Evolutionary conservation across 495 filamentous ascomycete species (phyloP), one percentile per base, ranked within the genome.

Genomic region (Immersiella caudata): DNA sequence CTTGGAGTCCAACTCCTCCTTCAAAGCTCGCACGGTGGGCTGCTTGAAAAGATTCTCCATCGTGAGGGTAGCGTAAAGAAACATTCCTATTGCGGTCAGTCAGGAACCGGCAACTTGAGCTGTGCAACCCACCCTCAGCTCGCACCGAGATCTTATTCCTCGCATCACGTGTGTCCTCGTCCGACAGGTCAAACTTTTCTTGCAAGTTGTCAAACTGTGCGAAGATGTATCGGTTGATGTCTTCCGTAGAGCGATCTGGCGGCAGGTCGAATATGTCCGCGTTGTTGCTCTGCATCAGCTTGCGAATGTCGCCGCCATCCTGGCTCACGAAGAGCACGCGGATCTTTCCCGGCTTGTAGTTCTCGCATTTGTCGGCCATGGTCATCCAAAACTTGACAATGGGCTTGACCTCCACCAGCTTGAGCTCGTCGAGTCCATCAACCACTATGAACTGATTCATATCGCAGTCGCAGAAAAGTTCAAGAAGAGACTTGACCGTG

Each of bases 1-100:
- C 8, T 68, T 49, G 5, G 71, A 66, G 21, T 69, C 62, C 26
- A 82, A 22, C 61, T 83, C 78, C 14, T 70, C 46, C 24, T 73
- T 66, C 2, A 85, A 33, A 26, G 72, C 33, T 18, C 62, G 62
- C 27, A 57, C 33, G 8, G 70, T 74, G 2, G 71, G 61, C 62
- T 83, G 81, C 8, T 68, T 56, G 2, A 71, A 51, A 18, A 85
- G 65, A 59, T 84, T 79, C 14, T 75, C 64, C 55, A 83, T 75
- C 11, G 81, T 80, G 27, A 85, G 71, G n/a, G 74, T 73, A 18
- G 80, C 81, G 67, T 76, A 85, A 6, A 85, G 70, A 70, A 84
- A 85, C 80, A 84, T 84, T 16, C 81, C 83, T 84, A 7, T 9
- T 21, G 26, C 55, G 9, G 25, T 67, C 18, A 40, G 52, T 54